Percentiles rank a stretch among this genome's conserved stretches.
Conservation (phyloP, 108 stramenopile species). For the Skeletonema costatum region DNA sequence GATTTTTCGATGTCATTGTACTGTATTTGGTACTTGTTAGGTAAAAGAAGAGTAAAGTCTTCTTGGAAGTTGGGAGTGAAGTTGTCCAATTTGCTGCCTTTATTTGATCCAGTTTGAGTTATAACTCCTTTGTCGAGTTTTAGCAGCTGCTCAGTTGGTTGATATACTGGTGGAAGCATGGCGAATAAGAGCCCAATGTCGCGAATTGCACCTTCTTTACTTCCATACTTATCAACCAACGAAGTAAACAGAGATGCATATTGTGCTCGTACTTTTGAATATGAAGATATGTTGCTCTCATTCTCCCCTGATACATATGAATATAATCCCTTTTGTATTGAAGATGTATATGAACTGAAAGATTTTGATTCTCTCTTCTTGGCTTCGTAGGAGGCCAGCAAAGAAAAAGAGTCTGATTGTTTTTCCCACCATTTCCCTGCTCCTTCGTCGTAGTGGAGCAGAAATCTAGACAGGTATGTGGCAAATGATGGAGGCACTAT, state of each 20-base stretch:
- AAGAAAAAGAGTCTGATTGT: constrained; percentile 40
- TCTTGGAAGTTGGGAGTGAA: constrained; percentile 22
- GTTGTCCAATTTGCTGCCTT: constrained; percentile 22
- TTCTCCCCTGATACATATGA: constrained; percentile 16
- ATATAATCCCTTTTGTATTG: constrained; percentile 50
- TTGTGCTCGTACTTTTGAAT: constrained; percentile 5
- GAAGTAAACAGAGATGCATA: constrained; percentile 16
- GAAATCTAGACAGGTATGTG: constrained; percentile 72
- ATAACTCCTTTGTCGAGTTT: constrained; percentile 16
- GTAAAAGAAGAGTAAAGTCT: constrained; percentile 50
- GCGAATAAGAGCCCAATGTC: constrained; percentile 72
- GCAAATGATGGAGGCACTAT: constrained; percentile 68
- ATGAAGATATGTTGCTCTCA: constrained; percentile 5
- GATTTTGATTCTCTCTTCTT: constrained; percentile 38
- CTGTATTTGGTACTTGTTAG: constrained; percentile 32
- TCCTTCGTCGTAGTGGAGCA: constrained; percentile 70
- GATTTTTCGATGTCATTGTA: constrained; percentile 16
- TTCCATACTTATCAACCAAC: constrained; percentile 41
- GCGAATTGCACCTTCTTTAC: constrained; percentile 34
- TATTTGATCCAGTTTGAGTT: constrained; percentile 6
- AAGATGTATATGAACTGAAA: constrained; percentile 70
- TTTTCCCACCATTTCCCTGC: constrained; percentile 68
- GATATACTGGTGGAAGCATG: constrained; percentile 68
- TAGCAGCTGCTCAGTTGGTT: constrained; percentile 51
- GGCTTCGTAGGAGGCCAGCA: constrained; percentile 53